These are phyloP conservation scores for Mycena sp. DNA, from an alignment of 1,284 basidiomycete genomes.

Conservation along the genomic window DNA sequence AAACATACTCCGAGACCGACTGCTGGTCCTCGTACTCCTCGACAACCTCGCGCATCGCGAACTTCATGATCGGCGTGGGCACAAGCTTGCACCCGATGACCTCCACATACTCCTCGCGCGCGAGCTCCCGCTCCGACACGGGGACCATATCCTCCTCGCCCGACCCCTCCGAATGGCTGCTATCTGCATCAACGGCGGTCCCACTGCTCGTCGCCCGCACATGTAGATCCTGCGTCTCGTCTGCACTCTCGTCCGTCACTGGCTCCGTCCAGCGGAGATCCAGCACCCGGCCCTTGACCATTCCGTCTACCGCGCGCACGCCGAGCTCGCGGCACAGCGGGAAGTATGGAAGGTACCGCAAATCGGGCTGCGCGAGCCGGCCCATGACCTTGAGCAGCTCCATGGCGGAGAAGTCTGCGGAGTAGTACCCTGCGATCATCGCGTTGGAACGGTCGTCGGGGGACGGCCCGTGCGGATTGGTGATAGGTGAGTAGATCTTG, in stretches of 20 bases:
- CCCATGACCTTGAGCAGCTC: constrained; percentile 81
- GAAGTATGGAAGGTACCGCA: constrained; percentile 76
- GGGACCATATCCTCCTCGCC: constrained; percentile 58
- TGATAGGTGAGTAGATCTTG: constrained; percentile 68
- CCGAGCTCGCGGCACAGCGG: constrained; percentile 81
- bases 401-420: constrained; percentile 73
- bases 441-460: constrained; percentile 36
- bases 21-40: constrained; percentile 79
- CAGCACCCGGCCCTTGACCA: constrained; percentile 78
- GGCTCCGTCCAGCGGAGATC: constrained; percentile 81
- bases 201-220: constrained; percentile 41
- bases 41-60: constrained; percentile 82
- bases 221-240: constrained; percentile 23
- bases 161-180: constrained; percentile 37
- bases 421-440: constrained; percentile 44
- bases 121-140: constrained; percentile 34
- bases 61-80: constrained; percentile 82
- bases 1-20: constrained; percentile 78
- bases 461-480: constrained; percentile 43
- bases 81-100: constrained; percentile 77
- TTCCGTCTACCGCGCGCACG: constrained; percentile 80
- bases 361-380: constrained; percentile 66
- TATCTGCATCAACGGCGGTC: constrained; percentile 43
- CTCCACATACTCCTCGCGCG: constrained; percentile 51
- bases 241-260: constrained; percentile 58